phyloP scores from a whole-genome alignment of 768 basidiomycete genomes.

The Collybia nuda region DNA sequence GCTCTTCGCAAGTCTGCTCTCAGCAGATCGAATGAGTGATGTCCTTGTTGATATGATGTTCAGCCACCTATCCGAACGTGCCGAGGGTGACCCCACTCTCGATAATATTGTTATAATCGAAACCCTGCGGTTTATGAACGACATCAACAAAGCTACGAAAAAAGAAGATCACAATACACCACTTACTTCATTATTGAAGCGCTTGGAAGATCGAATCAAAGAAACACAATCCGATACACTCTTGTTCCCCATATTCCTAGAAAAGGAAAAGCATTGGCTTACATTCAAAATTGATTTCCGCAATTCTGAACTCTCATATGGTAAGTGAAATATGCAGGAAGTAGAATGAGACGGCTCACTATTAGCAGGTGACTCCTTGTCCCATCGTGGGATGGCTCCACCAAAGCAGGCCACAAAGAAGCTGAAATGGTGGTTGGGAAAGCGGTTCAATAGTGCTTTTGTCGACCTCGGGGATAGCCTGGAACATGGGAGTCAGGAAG shows the following conservation, averaged over 20 bases:
- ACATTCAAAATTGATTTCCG: background rate
- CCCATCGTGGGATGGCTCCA: slow-evolving; percentile 3
- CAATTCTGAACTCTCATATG: background rate
- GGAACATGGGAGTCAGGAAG: slow-evolving; percentile 6
- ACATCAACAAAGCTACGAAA: slow-evolving; percentile 4
- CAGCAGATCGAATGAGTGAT: background rate
- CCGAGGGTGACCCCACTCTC: background rate
- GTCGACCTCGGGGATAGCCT: background rate
- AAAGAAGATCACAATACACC: slow-evolving; percentile 2
- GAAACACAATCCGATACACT: background rate
- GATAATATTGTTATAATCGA: slow-evolving; percentile 8
- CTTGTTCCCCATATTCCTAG: background rate
- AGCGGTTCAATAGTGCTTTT: background rate
- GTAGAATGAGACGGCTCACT: no score
- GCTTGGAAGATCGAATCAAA: slow-evolving; percentile 1
- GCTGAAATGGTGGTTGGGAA: slow-evolving; percentile 7
- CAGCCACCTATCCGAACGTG: slow-evolving; percentile 3
- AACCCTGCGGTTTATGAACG: slow-evolving; percentile 7
- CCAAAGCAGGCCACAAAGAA: slow-evolving; percentile 3
- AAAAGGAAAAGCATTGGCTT: background rate
- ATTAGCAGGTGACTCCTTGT: slow-evolving; percentile 4
- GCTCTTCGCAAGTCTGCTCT: background rate
- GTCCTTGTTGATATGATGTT: slow-evolving; percentile 10
- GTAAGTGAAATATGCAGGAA: no score
- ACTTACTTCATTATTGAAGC: slow-evolving; percentile 1